These are phyloP conservation scores for Fistulifera pelliculosa DNA, from an alignment of 108 stramenopile species.

Conservation along the genomic window DNA sequence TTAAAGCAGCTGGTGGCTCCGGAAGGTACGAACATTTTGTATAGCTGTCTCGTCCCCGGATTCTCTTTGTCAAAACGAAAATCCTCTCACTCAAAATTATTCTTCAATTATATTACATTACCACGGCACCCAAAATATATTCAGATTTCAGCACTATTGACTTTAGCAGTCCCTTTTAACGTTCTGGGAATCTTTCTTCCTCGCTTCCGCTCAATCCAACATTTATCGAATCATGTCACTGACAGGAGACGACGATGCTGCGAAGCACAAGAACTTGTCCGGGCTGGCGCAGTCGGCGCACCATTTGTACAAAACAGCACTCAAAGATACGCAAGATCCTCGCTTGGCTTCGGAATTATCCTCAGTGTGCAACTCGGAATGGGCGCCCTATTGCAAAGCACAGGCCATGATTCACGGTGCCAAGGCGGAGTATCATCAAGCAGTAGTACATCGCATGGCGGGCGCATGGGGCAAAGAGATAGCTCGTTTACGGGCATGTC, in stretches of 20 bases:
- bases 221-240: slow-evolving; percentile 35
- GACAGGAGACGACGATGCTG: neutral
- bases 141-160: slow-evolving; percentile 34
- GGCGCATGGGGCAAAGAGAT: slow-evolving; percentile 30
- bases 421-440: slow-evolving; percentile 34
- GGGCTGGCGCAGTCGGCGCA: slow-evolving; percentile 24
- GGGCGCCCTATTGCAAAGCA: slow-evolving; percentile 41
- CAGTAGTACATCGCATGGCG: slow-evolving; percentile 20
- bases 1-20: slow-evolving; percentile 17
- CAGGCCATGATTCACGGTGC: slow-evolving; percentile 26
- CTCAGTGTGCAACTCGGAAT: slow-evolving; percentile 14
- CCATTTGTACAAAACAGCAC: slow-evolving; percentile 30
- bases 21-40: neutral
- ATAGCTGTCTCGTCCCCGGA: no score
- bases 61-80: no score
- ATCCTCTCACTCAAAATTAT: no score
- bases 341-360: slow-evolving; percentile 33
- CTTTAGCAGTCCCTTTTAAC: slow-evolving; percentile 21
- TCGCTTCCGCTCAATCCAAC: slow-evolving; percentile 32
- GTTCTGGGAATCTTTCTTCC: slow-evolving; percentile 32
- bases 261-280: slow-evolving; percentile 29
- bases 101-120: no score
- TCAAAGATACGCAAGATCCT: slow-evolving; percentile 27
- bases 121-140: no score
- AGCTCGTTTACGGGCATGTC: slow-evolving; percentile 19